Evolutionary conservation across 2,329 filamentous ascomycete genomes (phyloP), one percentile per base, ranked within the genome.

Genomic region (Diaporthe sp.): DNA sequence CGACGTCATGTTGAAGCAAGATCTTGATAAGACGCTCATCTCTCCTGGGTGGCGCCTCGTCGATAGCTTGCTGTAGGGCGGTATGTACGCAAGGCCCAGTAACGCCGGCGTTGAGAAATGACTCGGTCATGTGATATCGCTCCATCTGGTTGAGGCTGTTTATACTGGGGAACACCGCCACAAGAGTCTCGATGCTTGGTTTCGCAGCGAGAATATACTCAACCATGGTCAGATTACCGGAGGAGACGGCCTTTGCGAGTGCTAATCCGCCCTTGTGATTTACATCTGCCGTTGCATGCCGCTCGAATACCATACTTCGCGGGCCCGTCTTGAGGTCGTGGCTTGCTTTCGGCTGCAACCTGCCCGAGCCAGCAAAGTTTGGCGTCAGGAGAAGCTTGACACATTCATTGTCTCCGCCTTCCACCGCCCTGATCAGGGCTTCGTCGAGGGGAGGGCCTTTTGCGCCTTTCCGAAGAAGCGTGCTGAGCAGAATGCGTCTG

Each of bases 21-120:
- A 91, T 82, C 9, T 85, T 83, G 71, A 92, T 88, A 15, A 92
- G 81, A 2, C 84, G 83, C 55, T 87, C 85, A 52, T 91, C 89
- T 50, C 88, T 83, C 54, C 84, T 82, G 0, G 85, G 84, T 1
- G 84, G 83, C 17, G 85, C 83, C 55, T 89, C 86, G 19, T 85
- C 84, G 55, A 91, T 86, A n/a, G 87, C 87, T 33, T 87, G 85
- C 74, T 90, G 87, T 2, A 91, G 79, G 2, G 88, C 88, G 0
- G 82, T 82, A 58, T 90, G 85, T 7, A 91, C 82, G 50, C 83
- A 83, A 30, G 85, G 82, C 0, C 86, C 86, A 0, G 87, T 82
- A 8, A 90, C 78, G 1, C 89, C 87, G 1, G 85, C 85, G 12
- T 84, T 81, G 4, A 91, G 80, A 61, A 91, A 90, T 7, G 85